phyloP scores from a whole-genome alignment of 768 basidiomycete species.

The Thelephora ganbajun region DNA sequence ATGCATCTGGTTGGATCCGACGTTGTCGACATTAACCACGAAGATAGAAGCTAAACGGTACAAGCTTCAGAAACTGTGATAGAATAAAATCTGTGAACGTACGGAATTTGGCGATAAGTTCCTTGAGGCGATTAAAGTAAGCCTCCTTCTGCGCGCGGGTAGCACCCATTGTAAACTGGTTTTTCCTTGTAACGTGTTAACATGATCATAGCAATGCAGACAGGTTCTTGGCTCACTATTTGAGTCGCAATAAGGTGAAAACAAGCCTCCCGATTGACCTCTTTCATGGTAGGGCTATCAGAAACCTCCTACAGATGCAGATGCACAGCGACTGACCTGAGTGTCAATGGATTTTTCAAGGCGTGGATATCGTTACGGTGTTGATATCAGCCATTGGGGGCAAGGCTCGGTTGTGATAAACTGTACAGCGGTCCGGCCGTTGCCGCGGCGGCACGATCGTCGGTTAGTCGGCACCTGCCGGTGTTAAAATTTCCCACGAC shows the following conservation, averaged over 20 bases:
- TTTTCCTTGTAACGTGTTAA: slow-evolving; percentile 10
- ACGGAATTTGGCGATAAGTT: slow-evolving; percentile 85
- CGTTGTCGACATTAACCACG: slow-evolving; percentile 99
- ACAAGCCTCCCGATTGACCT: slow-evolving; percentile 89
- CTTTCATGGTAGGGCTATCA: slow-evolving; percentile 23
- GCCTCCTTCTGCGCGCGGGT: slow-evolving; percentile 78
- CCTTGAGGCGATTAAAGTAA: slow-evolving; percentile 91
- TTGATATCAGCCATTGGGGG: too few relatives aligned
- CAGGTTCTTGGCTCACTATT: slow-evolving; percentile 3
- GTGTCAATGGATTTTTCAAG: slow-evolving; percentile 97
- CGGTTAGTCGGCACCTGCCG: too few relatives aligned
- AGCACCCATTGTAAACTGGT: slow-evolving; percentile 63
- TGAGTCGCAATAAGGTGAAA: neutral
- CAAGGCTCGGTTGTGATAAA: too few relatives aligned
- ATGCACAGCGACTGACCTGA: slow-evolving; percentile 30
- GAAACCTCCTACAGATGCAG: neutral
- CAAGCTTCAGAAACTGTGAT: neutral
- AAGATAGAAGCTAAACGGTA: slow-evolving; percentile 76
- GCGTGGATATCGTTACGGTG: slow-evolving; percentile 26
- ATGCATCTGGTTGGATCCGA: slow-evolving; percentile 99
- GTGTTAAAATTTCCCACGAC: too few relatives aligned
- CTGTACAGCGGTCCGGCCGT: too few relatives aligned
- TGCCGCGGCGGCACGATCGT: too few relatives aligned
- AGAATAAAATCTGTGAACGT: slow-evolving; percentile 18
- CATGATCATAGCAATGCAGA: neutral